Percentiles rank a stretch among this genome's conserved stretches.
Conservation (phyloP, 257 asterid genomes). For the Solanum okadae region DNA sequence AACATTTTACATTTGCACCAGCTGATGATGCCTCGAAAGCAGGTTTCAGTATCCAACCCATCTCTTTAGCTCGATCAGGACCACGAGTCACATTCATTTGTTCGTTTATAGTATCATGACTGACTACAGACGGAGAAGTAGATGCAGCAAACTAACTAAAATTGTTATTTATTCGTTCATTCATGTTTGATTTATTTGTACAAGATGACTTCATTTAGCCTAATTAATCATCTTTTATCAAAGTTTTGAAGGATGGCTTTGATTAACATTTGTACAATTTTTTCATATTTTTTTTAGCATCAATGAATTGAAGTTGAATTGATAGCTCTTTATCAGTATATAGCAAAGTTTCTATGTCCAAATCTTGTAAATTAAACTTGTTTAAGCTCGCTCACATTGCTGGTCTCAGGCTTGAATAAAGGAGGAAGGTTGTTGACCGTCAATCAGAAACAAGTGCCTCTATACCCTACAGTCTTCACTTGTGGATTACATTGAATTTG, state of each 20-base stretch:
- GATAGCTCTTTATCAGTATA: neutral
- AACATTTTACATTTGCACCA: neutral
- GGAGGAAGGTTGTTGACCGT: neutral
- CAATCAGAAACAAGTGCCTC: too few species aligned
- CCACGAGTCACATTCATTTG: neutral
- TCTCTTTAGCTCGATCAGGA: neutral
- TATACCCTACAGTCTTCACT: too few species aligned
- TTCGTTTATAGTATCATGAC: neutral
- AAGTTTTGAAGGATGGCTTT: conserved; percentile 22
- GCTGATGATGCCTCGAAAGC: neutral
- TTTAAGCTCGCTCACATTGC: neutral
- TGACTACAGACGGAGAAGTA: neutral
- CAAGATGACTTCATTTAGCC: conserved; percentile 20
- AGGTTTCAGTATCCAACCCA: neutral
- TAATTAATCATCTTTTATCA: conserved; percentile 20
- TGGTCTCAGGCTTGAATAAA: neutral
- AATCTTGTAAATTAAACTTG: rapidly evolving
- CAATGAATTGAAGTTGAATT: neutral
- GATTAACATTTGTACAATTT: neutral
- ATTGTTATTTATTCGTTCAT: conserved; percentile 35
- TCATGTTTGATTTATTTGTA: conserved; percentile 14
- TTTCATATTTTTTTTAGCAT: neutral
- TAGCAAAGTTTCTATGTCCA: neutral
- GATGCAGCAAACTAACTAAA: conserved; percentile 17
- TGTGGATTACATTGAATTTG: too few species aligned